Conservation (phyloP, 495 filamentous ascomycete genomes). For the Staphylotrichum longicolle region DNA sequence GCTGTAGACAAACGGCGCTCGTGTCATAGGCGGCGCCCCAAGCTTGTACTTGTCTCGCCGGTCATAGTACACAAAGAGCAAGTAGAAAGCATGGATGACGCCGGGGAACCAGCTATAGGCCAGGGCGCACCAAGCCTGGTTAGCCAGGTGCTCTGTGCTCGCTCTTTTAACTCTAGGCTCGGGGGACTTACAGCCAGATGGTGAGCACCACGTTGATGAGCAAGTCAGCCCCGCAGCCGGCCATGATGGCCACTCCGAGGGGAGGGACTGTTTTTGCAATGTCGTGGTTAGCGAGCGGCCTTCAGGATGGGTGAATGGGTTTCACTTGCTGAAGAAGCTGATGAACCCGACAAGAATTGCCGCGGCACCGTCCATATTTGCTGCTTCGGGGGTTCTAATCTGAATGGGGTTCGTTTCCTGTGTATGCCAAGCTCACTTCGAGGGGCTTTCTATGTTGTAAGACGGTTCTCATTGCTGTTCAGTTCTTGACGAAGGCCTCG, state of each 20-base stretch:
- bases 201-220: constrained; percentile 88
- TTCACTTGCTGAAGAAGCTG: constrained; percentile 52
- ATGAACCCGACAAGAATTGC: constrained; percentile 56
- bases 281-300: too few relatives aligned
- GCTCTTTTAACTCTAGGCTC: not conserved
- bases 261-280: constrained; percentile 41
- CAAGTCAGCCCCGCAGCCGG: constrained; percentile 69
- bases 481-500: too few relatives aligned
- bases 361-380: constrained; percentile 54
- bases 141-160: not conserved
- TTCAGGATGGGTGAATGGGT: not conserved
- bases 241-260: constrained; percentile 40
- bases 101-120: constrained; percentile 55
- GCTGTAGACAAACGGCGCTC: constrained; percentile 76
- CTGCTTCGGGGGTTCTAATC: not conserved
- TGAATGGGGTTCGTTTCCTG: not conserved
- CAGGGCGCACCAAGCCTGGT: not conserved
- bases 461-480: too few relatives aligned
- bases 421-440: not conserved
- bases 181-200: constrained; percentile 47
- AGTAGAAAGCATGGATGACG: constrained; percentile 87
- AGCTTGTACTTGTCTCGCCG: constrained; percentile 56
- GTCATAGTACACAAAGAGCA: constrained; percentile 84
- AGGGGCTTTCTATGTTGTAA: too few relatives aligned
- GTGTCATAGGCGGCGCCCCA: constrained; percentile 46